A percentile compares a stretch with the other conserved stretches of the same genome.
phyloP scores from a whole-genome alignment of 176 grass and related monocot genomes.

The Avena eriantha region DNA sequence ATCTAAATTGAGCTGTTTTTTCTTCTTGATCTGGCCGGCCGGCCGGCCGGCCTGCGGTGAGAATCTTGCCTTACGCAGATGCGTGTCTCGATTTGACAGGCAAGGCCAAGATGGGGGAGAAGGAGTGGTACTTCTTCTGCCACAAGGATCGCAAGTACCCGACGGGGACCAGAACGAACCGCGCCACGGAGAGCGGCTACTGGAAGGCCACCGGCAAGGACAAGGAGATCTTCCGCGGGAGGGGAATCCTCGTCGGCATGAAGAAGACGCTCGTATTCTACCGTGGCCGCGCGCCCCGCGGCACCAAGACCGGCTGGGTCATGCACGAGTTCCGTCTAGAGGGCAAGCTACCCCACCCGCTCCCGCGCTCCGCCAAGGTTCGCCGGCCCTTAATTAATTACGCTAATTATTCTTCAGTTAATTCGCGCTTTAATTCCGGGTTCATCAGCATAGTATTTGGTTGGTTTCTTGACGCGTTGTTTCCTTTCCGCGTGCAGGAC shows the following conservation, averaged over 20 bases:
- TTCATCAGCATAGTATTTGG: no score
- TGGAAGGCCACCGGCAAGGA: conserved; percentile 99
- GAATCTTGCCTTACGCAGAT: background rate
- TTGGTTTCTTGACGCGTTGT: background rate
- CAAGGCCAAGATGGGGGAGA: conserved; percentile 89
- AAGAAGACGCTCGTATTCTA: conserved; percentile 99
- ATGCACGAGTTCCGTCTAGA: conserved; percentile 97
- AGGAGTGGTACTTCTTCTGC: conserved; percentile 96
- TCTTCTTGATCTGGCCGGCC: background rate
- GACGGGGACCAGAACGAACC: conserved; percentile 85
- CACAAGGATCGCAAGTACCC: conserved; percentile 98
- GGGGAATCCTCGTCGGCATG: conserved; percentile 81
- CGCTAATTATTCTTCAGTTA: background rate
- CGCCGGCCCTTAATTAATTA: background rate
- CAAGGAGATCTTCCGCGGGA: conserved; percentile 82
- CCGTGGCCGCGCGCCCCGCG: conserved; percentile 81
- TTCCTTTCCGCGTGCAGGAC: conserved; percentile 51
- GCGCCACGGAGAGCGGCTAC: conserved; percentile 87
- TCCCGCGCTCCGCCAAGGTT: conserved; percentile 77
- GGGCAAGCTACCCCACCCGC: conserved; percentile 54
- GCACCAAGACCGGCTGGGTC: conserved; percentile 87
- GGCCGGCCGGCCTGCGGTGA: background rate
- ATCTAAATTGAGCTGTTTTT: background rate
- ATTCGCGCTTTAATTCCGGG: conserved; percentile 12
- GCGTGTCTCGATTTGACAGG: conserved; percentile 34